phyloP scores from a whole-genome alignment of 2,329 filamentous ascomycete genomes.

The Aspergillus bombycis region DNA sequence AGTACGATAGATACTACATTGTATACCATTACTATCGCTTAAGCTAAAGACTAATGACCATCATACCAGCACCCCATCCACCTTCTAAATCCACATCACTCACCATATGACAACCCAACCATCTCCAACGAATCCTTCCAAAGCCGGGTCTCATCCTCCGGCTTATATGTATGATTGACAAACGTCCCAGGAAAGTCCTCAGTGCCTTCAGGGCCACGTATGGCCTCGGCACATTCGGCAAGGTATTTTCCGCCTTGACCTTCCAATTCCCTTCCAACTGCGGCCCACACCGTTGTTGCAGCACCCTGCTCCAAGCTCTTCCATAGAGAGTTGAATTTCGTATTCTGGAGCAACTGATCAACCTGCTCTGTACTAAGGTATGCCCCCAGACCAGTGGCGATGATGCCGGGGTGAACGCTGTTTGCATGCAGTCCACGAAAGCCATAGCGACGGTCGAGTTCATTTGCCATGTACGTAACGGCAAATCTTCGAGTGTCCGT shows the following conservation, averaged over 20 bases:
- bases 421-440: slow-evolving; percentile 48
- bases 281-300: slow-evolving; percentile 44
- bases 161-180: slow-evolving; percentile 30
- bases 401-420: slow-evolving; percentile 50
- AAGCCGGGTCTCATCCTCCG: slow-evolving; percentile 31
- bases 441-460: slow-evolving; percentile 56
- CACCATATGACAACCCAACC: slow-evolving; percentile 20
- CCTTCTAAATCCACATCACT: neutral
- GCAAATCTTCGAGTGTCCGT: slow-evolving; percentile 56
- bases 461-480: slow-evolving; percentile 55
- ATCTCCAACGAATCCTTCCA: slow-evolving; percentile 35
- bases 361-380: slow-evolving; percentile 11
- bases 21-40: neutral
- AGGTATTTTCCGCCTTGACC: slow-evolving; percentile 40
- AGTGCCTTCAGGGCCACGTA: slow-evolving; percentile 16
- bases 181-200: slow-evolving; percentile 14
- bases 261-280: slow-evolving; percentile 35
- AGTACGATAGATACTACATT: too few species aligned
- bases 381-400: slow-evolving; percentile 4
- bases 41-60: accelerated
- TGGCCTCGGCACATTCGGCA: slow-evolving; percentile 30
- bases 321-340: slow-evolving; percentile 21
- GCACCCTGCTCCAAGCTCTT: slow-evolving; percentile 44
- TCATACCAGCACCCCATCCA: neutral
- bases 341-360: slow-evolving; percentile 12